Base-by-base conservation (phyloP, 768 basidiomycete genomes). In the Nevesoporus exiguus region DNA sequence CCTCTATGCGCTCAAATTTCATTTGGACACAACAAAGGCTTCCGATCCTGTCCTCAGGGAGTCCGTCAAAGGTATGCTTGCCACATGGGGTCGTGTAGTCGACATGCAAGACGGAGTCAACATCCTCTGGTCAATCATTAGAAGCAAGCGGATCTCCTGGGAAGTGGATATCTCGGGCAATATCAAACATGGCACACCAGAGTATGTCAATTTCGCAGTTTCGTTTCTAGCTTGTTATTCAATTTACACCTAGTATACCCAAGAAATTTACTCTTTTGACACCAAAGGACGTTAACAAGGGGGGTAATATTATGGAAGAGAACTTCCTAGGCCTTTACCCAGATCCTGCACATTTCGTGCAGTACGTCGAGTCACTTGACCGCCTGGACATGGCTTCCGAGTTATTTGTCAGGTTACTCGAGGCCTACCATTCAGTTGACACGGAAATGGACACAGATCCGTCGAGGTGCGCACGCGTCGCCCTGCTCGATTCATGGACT, bases 21-120 rank as follows among this genome's bases (percentile, higher is more conserved):
- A 82, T 53, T 63, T 93, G 9, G 78, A 83, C 27, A 70, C 66
- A 22, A 66, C 70, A 27, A 86, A 80, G 61, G 77, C 83, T 3
- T 76, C 84, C 5, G 88, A 93, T 65, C 87, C 90, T 0, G 68
- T 74, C 2, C 61, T 88, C 11, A 83, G 76, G 56, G 83, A 85
- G 60, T 76, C 78, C 3, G 71, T 90, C 3, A 75, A 71, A 19
- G 83, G 82, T 9, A 64, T 93, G 14, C 68, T 95, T 21, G 66
- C 76, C 5, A 85, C 87, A 0, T 96, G 92, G 93, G 91, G 83
- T 0, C 81, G 86, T 54, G 78, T 89, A 4, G 76, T 85, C 0
- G 76, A 76, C 33, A 62, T 69, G 6, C 59, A 71, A 7, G 83
- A 86, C 49, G 88, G 81, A 0, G 58, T 80, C 17, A 70, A 73